phyloP scores from a whole-genome alignment of 306 rosid genomes.

The Erythrophleum fordii region DNA sequence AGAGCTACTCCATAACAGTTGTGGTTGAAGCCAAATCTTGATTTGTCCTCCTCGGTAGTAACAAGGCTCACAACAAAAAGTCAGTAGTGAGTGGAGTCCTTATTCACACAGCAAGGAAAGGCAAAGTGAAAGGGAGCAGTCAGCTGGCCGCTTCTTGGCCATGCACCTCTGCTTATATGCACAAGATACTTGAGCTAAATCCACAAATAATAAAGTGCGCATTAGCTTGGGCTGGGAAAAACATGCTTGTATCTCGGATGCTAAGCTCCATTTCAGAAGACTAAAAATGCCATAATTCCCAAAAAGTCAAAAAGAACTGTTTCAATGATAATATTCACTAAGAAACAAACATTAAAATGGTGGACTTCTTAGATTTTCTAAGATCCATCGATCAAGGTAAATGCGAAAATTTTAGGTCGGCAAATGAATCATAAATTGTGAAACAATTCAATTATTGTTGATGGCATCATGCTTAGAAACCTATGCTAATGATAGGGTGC shows the following conservation, averaged over 20 bases:
- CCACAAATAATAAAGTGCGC: not conserved
- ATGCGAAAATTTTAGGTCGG: not conserved
- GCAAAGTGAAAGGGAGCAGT: conserved; percentile 14
- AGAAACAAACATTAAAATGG: not conserved
- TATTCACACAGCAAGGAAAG: conserved; percentile 16
- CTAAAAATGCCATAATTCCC: too few species aligned
- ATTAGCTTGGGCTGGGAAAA: not conserved
- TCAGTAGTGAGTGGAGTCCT: too few species aligned
- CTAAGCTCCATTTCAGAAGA: too few species aligned
- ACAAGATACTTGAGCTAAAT: conserved; percentile 16
- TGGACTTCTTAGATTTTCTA: not conserved
- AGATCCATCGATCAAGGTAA: not conserved
- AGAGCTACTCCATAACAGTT: not conserved
- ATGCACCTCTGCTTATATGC: conserved; percentile 30
- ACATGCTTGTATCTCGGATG: not conserved
- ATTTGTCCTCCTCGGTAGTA: not conserved
- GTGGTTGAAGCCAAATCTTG: not conserved
- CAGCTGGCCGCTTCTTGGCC: conserved; percentile 12
- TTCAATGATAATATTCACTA: too few species aligned
- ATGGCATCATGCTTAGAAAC: conserved; percentile 11
- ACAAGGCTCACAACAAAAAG: not conserved
- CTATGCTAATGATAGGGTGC: conserved; percentile 18
- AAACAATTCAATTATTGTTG: conserved; percentile 29
- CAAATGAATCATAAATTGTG: not conserved
- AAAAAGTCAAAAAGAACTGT: not conserved